Base-by-base conservation (phyloP, 164 flowering plant genomes). In the Liquidambar formosana region DNA sequence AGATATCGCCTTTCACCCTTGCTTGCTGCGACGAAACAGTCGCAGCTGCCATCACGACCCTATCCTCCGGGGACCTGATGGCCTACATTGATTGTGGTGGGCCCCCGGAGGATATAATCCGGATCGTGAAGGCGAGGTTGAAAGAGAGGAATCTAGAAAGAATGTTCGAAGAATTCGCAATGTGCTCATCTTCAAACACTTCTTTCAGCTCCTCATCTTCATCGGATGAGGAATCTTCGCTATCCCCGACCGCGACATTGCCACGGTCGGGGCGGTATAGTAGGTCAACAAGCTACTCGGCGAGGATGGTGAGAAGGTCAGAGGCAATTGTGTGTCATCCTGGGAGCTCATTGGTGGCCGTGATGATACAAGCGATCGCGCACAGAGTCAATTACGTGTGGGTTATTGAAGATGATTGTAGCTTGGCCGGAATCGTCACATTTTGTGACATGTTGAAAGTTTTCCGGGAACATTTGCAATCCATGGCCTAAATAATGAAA, bases 341-440 rank as follows among this genome's bases (percentile, higher is more conserved):
- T 0, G 77, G 85, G 66, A 95, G 99, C 71, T 93, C 98, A 3
- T 63, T 95, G 68, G 87, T 90, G 26, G 98, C 99, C 2, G 98
- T 93, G 64, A 95, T 95, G 99, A 76, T 95, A 22, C 99, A 95
- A 63, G 98, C 98, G 0, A 80, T 93, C 5, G 83, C 97, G 0
- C 98, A 90, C 56, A 81, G 98, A 0, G 96, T 91, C 25, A 91
- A 74, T 46, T 91, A 93, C 63, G 96, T 95, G 21, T 93, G 99
- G 99, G 99, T 93, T 23, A 71, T 82, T 1, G 97, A 93, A 25
- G 91, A 88, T 1, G 98, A 89, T 22, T 80, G 82, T 64, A 73
- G 81, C 57, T 71, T 93, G 61, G 89, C 75, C 10, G 99, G 99
- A 21, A 87, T 91, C 46, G 98, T 95, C 27, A 93, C 89, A 0